Evolutionary conservation across 2,329 filamentous ascomycete genomes (phyloP).

Genomic region (Xylaria sp.): DNA sequence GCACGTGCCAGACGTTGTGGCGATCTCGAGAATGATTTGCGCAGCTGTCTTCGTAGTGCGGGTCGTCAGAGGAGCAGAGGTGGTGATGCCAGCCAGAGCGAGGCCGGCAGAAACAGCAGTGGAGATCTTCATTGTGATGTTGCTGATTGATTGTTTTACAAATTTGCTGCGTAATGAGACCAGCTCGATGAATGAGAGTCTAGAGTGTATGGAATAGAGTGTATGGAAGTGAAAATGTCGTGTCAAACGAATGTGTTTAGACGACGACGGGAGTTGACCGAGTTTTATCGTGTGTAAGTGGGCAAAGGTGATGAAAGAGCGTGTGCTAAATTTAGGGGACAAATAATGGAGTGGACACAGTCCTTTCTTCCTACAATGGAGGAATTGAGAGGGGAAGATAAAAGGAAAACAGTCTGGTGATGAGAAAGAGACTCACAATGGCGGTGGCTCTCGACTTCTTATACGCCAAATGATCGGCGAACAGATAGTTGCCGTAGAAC

Average conservation of each 20-base stretch:
- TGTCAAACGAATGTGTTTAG: slow-evolving; percentile 34
- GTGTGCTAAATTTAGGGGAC: slow-evolving; percentile 2
- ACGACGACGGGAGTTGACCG: not conserved
- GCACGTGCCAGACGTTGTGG: slow-evolving; percentile 66
- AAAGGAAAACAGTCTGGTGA: not conserved
- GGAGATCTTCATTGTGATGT: slow-evolving; percentile 46
- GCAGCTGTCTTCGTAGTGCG: slow-evolving; percentile 43
- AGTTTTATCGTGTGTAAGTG: slow-evolving; percentile 1
- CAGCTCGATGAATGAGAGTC: slow-evolving; percentile 23
- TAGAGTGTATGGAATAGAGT: slow-evolving; percentile 8
- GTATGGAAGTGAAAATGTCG: slow-evolving; percentile 15
- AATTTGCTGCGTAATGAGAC: slow-evolving; percentile 37
- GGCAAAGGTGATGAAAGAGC: slow-evolving; percentile 14
- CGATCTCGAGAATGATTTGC: slow-evolving; percentile 60
- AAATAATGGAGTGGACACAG: slow-evolving; percentile 26
- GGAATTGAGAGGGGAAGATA: not conserved
- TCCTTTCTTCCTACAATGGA: slow-evolving; percentile 16
- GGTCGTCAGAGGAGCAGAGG: slow-evolving; percentile 25
- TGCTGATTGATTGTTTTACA: slow-evolving; percentile 3
- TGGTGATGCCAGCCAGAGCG: slow-evolving; percentile 44
- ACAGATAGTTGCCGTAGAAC: not conserved
- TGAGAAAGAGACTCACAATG: not conserved
- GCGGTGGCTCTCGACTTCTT: not conserved
- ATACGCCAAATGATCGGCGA: not conserved
- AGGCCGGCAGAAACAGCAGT: slow-evolving; percentile 40